phyloP scores from a whole-genome alignment of 2,329 filamentous ascomycete genomes.

The Fusarium sp. region DNA sequence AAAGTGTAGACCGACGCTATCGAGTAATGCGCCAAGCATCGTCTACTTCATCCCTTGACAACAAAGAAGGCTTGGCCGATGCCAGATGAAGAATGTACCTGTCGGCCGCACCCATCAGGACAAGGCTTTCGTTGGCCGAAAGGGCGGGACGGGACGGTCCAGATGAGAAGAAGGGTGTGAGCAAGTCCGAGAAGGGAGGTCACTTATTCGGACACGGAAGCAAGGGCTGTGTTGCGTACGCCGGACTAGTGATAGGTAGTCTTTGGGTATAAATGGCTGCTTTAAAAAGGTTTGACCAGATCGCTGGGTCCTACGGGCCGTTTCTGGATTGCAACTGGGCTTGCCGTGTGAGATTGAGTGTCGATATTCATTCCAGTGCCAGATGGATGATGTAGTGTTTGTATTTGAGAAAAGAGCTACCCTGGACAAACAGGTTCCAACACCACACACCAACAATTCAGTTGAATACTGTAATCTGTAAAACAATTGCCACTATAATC shows the following conservation, averaged over 20 bases:
- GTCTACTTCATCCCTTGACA: constrained; percentile 22
- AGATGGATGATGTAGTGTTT: not conserved
- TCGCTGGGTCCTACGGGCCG: not conserved
- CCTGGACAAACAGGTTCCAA: not conserved
- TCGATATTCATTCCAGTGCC: constrained; percentile 32
- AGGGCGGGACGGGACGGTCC: constrained; percentile 38
- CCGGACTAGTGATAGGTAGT: constrained; percentile 6
- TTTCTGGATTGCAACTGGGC: constrained; percentile 16
- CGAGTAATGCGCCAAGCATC: constrained; percentile 33
- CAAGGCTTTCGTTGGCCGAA: constrained; percentile 17
- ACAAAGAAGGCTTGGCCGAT: constrained; percentile 5
- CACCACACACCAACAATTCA: not conserved
- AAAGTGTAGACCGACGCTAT: not conserved
- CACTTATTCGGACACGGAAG: constrained; percentile 1
- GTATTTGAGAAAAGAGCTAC: not conserved
- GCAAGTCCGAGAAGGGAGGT: not conserved
- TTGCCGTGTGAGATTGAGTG: constrained; percentile 13
- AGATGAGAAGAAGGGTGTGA: constrained; percentile 12
- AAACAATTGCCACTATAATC: not conserved
- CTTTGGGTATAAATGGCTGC: not conserved
- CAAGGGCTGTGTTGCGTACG: constrained; percentile 3
- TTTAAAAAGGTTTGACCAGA: constrained; percentile 5
- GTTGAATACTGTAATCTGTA: not conserved
- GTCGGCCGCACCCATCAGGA: not conserved
- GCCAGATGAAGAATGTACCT: constrained; percentile 10